Percentiles rank a stretch among this genome's conserved stretches.
Conservation (phyloP, 2,329 filamentous ascomycete species). For the Sordariomycetes sp. region DNA sequence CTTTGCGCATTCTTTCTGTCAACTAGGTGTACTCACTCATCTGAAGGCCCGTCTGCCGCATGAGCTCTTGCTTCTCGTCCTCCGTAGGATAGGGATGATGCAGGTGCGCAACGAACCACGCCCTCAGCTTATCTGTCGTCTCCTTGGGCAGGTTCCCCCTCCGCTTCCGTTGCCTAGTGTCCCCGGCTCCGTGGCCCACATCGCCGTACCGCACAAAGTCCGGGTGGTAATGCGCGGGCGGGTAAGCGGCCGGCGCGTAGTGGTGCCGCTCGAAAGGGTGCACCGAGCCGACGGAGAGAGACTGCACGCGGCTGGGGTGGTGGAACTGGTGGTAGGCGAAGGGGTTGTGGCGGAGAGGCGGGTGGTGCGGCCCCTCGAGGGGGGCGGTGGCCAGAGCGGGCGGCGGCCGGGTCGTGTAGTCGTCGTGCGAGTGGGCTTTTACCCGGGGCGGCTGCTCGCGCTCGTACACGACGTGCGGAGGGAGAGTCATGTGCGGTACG, state of each 20-base stretch:
- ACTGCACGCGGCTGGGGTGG: slow-evolving; percentile 32
- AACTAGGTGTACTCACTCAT: slow-evolving; percentile 49
- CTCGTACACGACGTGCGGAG: slow-evolving; percentile 23
- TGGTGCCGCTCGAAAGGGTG: slow-evolving; percentile 14
- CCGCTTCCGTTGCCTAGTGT: slow-evolving; percentile 48
- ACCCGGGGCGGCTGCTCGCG: slow-evolving; percentile 16
- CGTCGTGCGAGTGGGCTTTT: slow-evolving; percentile 20
- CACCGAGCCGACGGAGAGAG: slow-evolving; percentile 31
- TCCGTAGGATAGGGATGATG: slow-evolving; percentile 79
- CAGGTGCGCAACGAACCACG: slow-evolving; percentile 71
- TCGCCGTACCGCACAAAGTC: slow-evolving; percentile 32
- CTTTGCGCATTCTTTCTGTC: background rate
- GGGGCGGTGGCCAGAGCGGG: slow-evolving; percentile 11
- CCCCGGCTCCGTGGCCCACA: slow-evolving; percentile 24
- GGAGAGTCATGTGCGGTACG: slow-evolving; percentile 28
- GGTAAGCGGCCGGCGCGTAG: slow-evolving; percentile 33
- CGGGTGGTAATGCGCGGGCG: slow-evolving; percentile 28
- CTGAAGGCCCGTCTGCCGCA: slow-evolving; percentile 64
- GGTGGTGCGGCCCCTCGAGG: slow-evolving; percentile 17
- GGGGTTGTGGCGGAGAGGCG: slow-evolving; percentile 22
- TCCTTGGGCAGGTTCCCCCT: slow-evolving; percentile 86
- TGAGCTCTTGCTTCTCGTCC: slow-evolving; percentile 76
- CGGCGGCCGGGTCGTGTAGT: slow-evolving; percentile 19
- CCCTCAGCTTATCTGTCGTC: slow-evolving; percentile 68
- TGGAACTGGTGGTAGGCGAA: slow-evolving; percentile 26